Percentiles rank a stretch among this genome's conserved stretches.
These are phyloP conservation scores for Crithidia acanthocephali DNA, from an alignment of 208 protist genomes.

Conservation along the genomic window DNA sequence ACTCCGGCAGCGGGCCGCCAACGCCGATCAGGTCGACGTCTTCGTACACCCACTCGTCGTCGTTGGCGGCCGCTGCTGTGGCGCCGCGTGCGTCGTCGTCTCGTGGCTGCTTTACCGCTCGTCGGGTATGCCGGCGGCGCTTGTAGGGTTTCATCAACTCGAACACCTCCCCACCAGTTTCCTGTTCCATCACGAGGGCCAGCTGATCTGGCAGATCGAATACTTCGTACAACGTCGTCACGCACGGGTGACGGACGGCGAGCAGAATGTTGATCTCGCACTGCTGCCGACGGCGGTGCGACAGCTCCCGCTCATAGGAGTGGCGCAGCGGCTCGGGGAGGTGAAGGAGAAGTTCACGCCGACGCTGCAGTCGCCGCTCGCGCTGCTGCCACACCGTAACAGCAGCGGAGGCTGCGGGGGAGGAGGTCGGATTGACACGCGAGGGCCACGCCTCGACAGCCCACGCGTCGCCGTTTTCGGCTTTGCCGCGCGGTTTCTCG, in stretches of 20 bases:
- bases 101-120: not conserved
- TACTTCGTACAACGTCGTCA: constrained; percentile 67
- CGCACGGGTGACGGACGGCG: constrained; percentile 58
- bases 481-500: too few species aligned
- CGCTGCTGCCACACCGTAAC: not conserved
- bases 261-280: constrained; percentile 79
- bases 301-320: constrained; percentile 47
- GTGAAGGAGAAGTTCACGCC: constrained; percentile 31
- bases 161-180: constrained; percentile 60
- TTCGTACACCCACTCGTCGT: constrained; percentile 2
- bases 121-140: not conserved
- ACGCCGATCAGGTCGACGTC: constrained; percentile 26
- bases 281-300: constrained; percentile 57
- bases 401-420: not conserved
- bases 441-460: too few species aligned
- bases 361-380: constrained; percentile 19
- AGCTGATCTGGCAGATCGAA: constrained; percentile 61
- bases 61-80: constrained; percentile 11
- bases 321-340: constrained; percentile 37
- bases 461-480: too few species aligned
- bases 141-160: constrained; percentile 51
- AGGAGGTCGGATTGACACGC: not conserved
- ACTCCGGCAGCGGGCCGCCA: constrained; percentile 63
- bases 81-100: constrained; percentile 6
- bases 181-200: constrained; percentile 79